A percentile compares a stretch with the other conserved stretches of the same genome.
Evolutionary conservation across 2,329 filamentous ascomycete species (phyloP).

Genomic region (Fusarium torreyae): DNA sequence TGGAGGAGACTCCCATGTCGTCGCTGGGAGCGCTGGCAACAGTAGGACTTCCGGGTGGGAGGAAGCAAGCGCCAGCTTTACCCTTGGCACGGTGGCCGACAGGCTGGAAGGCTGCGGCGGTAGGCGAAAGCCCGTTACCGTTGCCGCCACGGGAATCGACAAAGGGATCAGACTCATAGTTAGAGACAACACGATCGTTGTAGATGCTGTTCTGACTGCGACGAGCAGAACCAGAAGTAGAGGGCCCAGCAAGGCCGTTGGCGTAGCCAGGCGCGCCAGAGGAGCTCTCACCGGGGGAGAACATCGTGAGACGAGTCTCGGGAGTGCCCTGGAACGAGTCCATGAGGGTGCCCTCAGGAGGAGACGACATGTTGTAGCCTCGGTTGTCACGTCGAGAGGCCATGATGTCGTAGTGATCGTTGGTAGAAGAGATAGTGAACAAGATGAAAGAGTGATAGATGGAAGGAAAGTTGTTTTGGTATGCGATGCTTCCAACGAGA

Average conservation of each 20-base stretch:
- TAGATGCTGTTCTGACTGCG: constrained; percentile 49
- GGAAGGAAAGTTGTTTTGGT: constrained; percentile 12
- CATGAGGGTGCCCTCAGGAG: constrained; percentile 65
- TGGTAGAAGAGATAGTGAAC: constrained; percentile 20
- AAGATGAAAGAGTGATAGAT: constrained; percentile 36
- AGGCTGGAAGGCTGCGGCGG: constrained; percentile 74
- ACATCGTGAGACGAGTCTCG: constrained; percentile 74
- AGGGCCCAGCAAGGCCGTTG: constrained; percentile 52
- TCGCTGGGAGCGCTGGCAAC: constrained; percentile 60
- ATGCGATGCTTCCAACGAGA: constrained; percentile 23
- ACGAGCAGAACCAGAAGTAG: constrained; percentile 51
- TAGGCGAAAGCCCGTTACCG: constrained; percentile 71
- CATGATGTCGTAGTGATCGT: constrained; percentile 50
- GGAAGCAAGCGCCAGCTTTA: background rate
- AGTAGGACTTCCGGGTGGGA: constrained; percentile 43
- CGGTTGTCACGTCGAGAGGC: constrained; percentile 59
- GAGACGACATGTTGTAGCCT: constrained; percentile 63
- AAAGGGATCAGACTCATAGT: constrained; percentile 69
- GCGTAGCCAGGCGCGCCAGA: constrained; percentile 50
- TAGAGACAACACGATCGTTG: constrained; percentile 37
- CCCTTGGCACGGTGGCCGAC: constrained; percentile 33
- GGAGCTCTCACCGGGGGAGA: constrained; percentile 72
- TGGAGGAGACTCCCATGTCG: constrained; percentile 63
- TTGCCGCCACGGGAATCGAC: constrained; percentile 55
- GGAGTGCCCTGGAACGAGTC: constrained; percentile 75